Percentiles rank a stretch among this genome's conserved stretches.
Evolutionary conservation across 1,284 basidiomycete species (phyloP).

Genomic region (Heterobasidion occidentale): DNA sequence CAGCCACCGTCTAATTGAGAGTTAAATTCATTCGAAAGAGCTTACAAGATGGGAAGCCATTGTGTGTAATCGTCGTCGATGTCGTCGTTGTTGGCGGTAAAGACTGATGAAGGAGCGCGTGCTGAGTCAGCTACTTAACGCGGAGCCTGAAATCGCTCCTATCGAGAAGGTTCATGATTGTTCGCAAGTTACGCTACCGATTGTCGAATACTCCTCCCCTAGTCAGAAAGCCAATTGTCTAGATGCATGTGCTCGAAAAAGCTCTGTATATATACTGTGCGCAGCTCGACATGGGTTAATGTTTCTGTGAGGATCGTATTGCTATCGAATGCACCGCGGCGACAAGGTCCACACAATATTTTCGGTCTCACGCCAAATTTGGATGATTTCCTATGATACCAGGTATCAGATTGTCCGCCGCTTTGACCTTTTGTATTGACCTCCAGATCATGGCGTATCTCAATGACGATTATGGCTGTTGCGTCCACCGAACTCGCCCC

Average conservation of each 20-base stretch:
- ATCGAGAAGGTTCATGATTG: neutral
- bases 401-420: too few species aligned
- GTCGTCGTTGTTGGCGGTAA: neutral
- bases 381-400: too few species aligned
- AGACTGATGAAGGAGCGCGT: neutral
- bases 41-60: slow-evolving; percentile 63
- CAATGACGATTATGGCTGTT: too few species aligned
- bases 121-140: neutral
- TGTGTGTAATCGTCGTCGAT: neutral
- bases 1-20: slow-evolving; percentile 1
- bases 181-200: neutral
- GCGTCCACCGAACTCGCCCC: too few species aligned
- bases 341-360: too few species aligned
- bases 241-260: too few species aligned
- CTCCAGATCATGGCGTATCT: too few species aligned
- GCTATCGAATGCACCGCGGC: too few species aligned
- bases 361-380: too few species aligned
- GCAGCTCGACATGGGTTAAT: neutral
- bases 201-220: neutral
- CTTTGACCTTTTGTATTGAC: too few species aligned
- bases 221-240: neutral
- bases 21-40: slow-evolving; percentile 3
- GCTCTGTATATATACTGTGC: neutral
- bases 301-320: neutral
- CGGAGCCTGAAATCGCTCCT: neutral